Base-by-base conservation (phyloP, 768 basidiomycete species). In the Leccinum variicolor region DNA sequence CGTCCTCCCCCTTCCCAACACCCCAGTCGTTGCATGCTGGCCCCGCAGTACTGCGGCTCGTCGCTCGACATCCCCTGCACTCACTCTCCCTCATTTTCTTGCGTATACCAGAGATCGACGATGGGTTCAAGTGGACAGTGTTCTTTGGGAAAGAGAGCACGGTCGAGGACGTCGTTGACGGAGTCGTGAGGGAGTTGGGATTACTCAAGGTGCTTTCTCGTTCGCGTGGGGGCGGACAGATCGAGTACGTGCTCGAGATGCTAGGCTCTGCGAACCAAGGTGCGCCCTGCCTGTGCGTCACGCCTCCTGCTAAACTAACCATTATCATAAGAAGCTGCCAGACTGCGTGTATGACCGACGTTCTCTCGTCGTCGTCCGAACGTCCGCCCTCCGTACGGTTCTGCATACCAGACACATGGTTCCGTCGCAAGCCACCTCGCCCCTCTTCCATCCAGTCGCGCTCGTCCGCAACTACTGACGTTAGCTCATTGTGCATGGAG, bases 401-500 rank as follows among this genome's bases (percentile, higher is more conserved):
- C 55, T 88, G 85, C 59, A 83, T 93, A 8, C 88, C 88, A 2
- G 88, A 88, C 53, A 86, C 87, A 66, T 92, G 87, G 91, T 92
- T 84, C 70, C 83, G 84, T 56, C 81, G 88, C 19, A 87, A 81
- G 59, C 80, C 84, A 57, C 80, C 84, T 6, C 82, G 83, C 0
- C 75, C 72, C 39, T 64, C 78, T 2, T 82, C 84, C 2, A 71
- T 73, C 14, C 67, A 76, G 23, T 80, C 82, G 0, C 78, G 78
- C 33, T 80, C 83, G 3, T 84, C 84, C 3, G 78, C 84, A 25
- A 72, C 76, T 23, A 83, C 84, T 29, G 72, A 76, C 25, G 83
- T 82, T 0, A 11, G 14, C 26, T 26, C 25, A 17, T 48, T 25
- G 21, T 33, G 29, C 19, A n/a, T 29, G 2, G 52, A 21, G 11